Evolutionary conservation across 345 rosid species (phyloP).

Genomic region (Brassica carinata): DNA sequence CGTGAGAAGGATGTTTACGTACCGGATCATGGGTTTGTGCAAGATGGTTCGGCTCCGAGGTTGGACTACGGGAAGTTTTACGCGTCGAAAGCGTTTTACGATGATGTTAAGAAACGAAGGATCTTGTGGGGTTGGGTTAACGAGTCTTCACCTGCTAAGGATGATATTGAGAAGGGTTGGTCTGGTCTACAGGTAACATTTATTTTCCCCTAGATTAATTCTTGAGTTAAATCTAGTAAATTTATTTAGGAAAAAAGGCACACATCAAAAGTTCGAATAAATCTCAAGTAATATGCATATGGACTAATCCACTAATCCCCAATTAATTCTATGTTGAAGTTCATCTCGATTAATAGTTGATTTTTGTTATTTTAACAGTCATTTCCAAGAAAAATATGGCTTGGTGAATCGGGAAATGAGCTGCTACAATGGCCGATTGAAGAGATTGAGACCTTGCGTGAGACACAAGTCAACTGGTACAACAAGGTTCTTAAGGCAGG

Average conservation of each 20-base stretch:
- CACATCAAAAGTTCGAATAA: no score
- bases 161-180: slow-evolving; percentile 42
- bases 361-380: slow-evolving; percentile 43
- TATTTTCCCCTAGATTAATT: not conserved
- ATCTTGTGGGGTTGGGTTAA: slow-evolving; percentile 75
- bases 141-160: slow-evolving; percentile 48
- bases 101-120: slow-evolving; percentile 50
- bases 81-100: slow-evolving; percentile 75
- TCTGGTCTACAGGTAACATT: slow-evolving; percentile 44
- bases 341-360: not conserved
- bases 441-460: slow-evolving; percentile 61
- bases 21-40: slow-evolving; percentile 53
- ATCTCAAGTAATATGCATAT: no score
- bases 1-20: slow-evolving; percentile 46
- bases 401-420: slow-evolving; percentile 54
- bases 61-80: slow-evolving; percentile 76
- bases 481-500: slow-evolving; percentile 44
- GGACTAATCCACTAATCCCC: no score
- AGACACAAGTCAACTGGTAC: slow-evolving; percentile 32
- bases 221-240: not conserved
- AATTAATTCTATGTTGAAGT: no score
- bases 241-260: no score
- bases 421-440: slow-evolving; percentile 67
- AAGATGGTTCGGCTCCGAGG: slow-evolving; percentile 47
- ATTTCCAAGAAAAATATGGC: slow-evolving; percentile 64